phyloP scores from a whole-genome alignment of 768 basidiomycete genomes.

The Holtermannia corniformis region DNA sequence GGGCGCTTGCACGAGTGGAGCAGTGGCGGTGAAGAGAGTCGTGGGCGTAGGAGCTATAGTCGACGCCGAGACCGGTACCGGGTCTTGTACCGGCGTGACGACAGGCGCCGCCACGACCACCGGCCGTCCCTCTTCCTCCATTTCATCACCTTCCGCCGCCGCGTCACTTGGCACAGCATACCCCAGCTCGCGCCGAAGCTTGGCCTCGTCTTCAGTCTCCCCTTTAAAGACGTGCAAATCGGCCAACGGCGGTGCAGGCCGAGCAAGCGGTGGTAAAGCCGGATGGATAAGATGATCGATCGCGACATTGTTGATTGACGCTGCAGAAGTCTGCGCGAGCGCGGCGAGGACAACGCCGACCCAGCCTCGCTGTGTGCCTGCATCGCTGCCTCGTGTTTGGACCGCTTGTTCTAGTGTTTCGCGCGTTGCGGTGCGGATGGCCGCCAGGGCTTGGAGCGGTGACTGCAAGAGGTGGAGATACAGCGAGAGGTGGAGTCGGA shows the following conservation, averaged over 20 bases:
- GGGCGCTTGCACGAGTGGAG: background rate
- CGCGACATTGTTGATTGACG: background rate
- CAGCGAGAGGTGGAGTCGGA: slow-evolving; percentile 30
- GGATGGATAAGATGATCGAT: slow-evolving; percentile 26
- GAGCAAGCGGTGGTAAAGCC: slow-evolving; percentile 24
- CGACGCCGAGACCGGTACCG: background rate
- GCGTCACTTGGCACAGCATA: slow-evolving; percentile 4
- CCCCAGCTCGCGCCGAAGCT: slow-evolving; percentile 23
- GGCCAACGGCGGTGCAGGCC: slow-evolving; percentile 28
- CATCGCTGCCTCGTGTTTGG: slow-evolving; percentile 13
- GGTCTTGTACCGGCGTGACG: background rate
- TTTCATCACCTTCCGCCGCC: slow-evolving; percentile 8
- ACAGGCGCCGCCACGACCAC: background rate
- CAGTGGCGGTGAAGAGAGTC: background rate
- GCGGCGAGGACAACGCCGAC: slow-evolving; percentile 25
- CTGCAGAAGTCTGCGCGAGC: slow-evolving; percentile 12
- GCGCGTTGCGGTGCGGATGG: slow-evolving; percentile 2
- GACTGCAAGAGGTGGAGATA: slow-evolving; percentile 17
- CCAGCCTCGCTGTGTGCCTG: slow-evolving; percentile 29
- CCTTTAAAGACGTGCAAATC: slow-evolving; percentile 28
- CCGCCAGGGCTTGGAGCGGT: slow-evolving; percentile 4
- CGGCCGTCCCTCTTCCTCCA: slow-evolving; percentile 2
- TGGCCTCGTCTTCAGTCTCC: slow-evolving; percentile 27
- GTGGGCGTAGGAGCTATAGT: background rate
- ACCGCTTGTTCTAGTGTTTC: slow-evolving; percentile 8